phyloP scores from a whole-genome alignment of 1,139 yeast species.

The Hansenula lynferdii region DNA sequence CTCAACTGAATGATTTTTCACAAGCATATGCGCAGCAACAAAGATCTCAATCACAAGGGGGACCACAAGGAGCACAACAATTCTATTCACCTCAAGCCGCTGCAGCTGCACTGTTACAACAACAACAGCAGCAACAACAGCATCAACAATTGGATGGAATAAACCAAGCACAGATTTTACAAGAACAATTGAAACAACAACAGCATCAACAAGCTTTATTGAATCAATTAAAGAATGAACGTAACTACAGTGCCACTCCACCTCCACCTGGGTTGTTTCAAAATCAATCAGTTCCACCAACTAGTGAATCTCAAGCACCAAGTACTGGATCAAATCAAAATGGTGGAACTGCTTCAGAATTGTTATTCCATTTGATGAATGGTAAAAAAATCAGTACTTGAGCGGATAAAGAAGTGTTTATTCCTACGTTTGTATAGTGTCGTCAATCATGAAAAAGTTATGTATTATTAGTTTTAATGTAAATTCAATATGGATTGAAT shows the following conservation, averaged over 20 bases:
- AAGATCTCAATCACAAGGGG: slow-evolving; percentile 15
- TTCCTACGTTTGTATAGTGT: not conserved
- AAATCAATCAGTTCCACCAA: slow-evolving; percentile 10
- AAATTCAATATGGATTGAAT: slow-evolving; percentile 8
- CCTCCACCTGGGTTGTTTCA: slow-evolving; percentile 45
- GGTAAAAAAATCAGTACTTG: slow-evolving; percentile 48
- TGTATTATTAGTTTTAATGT: not conserved
- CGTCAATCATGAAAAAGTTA: not conserved
- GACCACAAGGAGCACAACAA: slow-evolving; percentile 18
- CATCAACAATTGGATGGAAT: slow-evolving; percentile 20
- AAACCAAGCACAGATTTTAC: slow-evolving; percentile 12
- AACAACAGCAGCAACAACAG: no score
- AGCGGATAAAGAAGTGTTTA: no score
- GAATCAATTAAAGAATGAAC: slow-evolving; percentile 13
- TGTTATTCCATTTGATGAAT: slow-evolving; percentile 65
- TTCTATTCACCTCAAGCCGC: slow-evolving; percentile 19
- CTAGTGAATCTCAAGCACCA: no score
- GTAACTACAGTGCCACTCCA: slow-evolving; percentile 27
- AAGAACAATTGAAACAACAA: slow-evolving; percentile 19
- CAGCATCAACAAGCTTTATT: slow-evolving; percentile 11
- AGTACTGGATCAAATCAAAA: slow-evolving; percentile 12
- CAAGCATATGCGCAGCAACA: not conserved
- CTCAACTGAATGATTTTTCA: not conserved
- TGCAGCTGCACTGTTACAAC: slow-evolving; percentile 16
- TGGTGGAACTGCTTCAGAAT: slow-evolving; percentile 50